Conservation (phyloP, 257 asterid genomes). For the Plantago ovata region DNA sequence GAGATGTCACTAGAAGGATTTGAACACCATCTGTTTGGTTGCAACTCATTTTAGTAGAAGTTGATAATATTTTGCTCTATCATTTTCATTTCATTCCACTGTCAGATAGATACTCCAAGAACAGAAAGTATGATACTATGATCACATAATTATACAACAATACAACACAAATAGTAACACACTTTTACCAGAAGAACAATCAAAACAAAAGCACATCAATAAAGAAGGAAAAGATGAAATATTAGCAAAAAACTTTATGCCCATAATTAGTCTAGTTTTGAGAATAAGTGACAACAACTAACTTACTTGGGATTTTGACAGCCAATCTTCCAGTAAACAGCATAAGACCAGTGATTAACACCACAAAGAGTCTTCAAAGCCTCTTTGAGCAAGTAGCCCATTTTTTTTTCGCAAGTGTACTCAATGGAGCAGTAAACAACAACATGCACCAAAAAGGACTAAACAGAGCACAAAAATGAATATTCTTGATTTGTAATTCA, state of each 20-base stretch:
- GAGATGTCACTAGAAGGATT: background rate
- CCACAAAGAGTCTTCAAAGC: constrained; percentile 77
- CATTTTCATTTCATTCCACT: background rate
- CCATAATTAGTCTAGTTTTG: background rate
- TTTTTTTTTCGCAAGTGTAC: constrained; percentile 8
- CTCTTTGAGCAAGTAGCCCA: constrained; percentile 78
- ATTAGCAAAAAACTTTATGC: constrained; percentile 1
- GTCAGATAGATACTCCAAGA: background rate
- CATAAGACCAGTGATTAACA: constrained; percentile 75
- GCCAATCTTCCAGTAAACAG: constrained; percentile 74
- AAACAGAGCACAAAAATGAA: constrained; percentile 14
- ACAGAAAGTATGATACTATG: background rate
- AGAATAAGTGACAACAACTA: background rate
- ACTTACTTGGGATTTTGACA: constrained; percentile 74
- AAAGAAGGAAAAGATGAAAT: too few species aligned
- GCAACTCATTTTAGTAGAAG: background rate
- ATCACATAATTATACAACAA: background rate
- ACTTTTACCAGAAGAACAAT: constrained; percentile 12
- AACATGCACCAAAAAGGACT: constrained; percentile 17
- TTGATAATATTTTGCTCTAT: background rate
- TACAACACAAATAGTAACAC: constrained; percentile 8
- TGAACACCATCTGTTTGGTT: constrained; percentile 5
- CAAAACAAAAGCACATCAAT: constrained; percentile 1
- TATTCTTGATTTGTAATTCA: constrained; percentile 25
- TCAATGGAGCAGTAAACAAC: constrained; percentile 13